phyloP scores from a whole-genome alignment of 108 stramenopile genomes.

The Phaeodactylum tricornutum region DNA sequence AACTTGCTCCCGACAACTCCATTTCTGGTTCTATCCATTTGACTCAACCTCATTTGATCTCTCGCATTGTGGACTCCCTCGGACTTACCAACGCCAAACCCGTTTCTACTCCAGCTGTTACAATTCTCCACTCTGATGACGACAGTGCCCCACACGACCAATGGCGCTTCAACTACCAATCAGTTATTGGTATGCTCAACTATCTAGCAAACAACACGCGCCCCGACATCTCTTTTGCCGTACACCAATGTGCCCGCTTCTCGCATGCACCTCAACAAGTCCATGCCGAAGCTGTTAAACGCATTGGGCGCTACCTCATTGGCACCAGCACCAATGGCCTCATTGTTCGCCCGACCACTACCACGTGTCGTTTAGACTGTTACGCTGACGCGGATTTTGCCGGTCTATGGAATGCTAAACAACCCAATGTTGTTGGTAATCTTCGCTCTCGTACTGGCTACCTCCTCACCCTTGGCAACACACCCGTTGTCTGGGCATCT shows the following conservation, averaged over 20 bases:
- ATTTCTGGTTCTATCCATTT: constrained; percentile 1
- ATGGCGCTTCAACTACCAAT: constrained; percentile 13
- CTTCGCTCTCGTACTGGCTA: constrained; percentile 35
- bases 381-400: constrained; percentile 42
- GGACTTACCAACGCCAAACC: constrained; percentile 1
- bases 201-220: constrained; percentile 13
- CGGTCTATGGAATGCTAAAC: constrained; percentile 21
- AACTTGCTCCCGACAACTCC: constrained; percentile 1
- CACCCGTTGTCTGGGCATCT: constrained; percentile 11
- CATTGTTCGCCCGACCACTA: constrained; percentile 5
- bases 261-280: constrained; percentile 12
- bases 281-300: constrained; percentile 28
- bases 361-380: constrained; percentile 11
- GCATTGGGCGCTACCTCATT: constrained; percentile 28
- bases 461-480: constrained; percentile 12
- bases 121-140: constrained; percentile 2
- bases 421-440: constrained; percentile 13
- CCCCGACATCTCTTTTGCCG: constrained; percentile 15
- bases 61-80: constrained; percentile 11
- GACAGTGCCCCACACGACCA: constrained; percentile 2
- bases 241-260: constrained; percentile 26
- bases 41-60: constrained; percentile 29
- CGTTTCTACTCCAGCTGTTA: constrained; percentile 4
- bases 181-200: constrained; percentile 12
- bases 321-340: constrained; percentile 20